Conservation (phyloP, 108 stramenopile species). For the Aurantiochytrium sp. region DNA sequence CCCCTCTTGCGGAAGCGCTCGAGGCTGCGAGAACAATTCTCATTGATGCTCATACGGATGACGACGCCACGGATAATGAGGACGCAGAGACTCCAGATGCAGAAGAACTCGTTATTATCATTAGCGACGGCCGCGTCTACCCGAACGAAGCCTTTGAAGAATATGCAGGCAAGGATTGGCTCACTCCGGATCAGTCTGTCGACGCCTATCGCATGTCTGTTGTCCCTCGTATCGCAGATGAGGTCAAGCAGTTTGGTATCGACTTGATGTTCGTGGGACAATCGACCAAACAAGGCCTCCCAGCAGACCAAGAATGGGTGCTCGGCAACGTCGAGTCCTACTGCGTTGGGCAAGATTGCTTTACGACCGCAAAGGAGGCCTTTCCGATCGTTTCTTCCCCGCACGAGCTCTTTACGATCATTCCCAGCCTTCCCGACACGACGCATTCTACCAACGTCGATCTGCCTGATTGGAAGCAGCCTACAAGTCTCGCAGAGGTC, state of each 20-base stretch:
- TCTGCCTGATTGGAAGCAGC: background rate
- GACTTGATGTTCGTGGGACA: background rate
- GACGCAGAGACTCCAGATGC: background rate
- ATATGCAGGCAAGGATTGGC: background rate
- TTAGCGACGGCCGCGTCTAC: background rate
- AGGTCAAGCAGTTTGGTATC: background rate
- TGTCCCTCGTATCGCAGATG: background rate
- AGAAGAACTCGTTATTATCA: background rate
- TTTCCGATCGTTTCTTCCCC: background rate
- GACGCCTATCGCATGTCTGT: background rate
- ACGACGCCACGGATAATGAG: background rate
- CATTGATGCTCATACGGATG: background rate
- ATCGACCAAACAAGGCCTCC: background rate
- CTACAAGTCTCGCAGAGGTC: background rate
- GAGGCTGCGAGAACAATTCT: background rate
- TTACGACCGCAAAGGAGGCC: background rate
- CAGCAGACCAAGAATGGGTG: background rate
- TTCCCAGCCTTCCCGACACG: background rate
- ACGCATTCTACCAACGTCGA: background rate
- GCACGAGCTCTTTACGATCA: background rate
- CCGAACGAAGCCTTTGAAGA: background rate
- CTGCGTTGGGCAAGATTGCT: background rate
- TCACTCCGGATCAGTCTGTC: background rate
- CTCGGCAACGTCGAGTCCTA: background rate
- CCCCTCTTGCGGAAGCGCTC: background rate